Evolutionary conservation across 108 stramenopile genomes (phyloP).

Genomic region (Cylindrotheca closterium): DNA sequence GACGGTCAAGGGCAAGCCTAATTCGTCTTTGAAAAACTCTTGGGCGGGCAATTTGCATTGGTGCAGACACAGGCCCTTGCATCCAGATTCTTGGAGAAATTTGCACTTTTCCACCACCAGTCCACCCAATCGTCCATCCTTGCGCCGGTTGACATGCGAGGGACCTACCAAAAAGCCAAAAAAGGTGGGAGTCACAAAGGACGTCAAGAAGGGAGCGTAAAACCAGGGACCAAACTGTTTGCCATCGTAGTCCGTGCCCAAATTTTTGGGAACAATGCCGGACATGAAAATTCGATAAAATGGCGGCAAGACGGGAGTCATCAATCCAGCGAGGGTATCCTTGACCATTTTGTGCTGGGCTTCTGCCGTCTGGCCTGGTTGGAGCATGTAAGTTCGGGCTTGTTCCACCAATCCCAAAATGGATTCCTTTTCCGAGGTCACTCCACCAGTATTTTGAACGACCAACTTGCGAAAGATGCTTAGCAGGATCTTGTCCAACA

Average conservation of each 20-base stretch:
- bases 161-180: slow-evolving; percentile 89
- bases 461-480: slow-evolving; percentile 76
- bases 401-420: slow-evolving; percentile 84
- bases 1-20: slow-evolving; percentile 80
- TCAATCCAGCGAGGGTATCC: slow-evolving; percentile 69
- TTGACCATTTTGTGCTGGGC: slow-evolving; percentile 81
- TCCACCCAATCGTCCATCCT: slow-evolving; percentile 82
- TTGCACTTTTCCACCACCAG: slow-evolving; percentile 92
- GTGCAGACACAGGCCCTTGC: slow-evolving; percentile 89
- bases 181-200: slow-evolving; percentile 87
- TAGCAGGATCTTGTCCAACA: slow-evolving; percentile 62
- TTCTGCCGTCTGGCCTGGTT: slow-evolving; percentile 59
- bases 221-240: slow-evolving; percentile 82
- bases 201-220: slow-evolving; percentile 84
- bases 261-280: slow-evolving; percentile 77
- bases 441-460: slow-evolving; percentile 54
- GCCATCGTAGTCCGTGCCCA: slow-evolving; percentile 59
- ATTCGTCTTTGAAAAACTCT: slow-evolving; percentile 78
- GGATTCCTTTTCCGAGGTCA: slow-evolving; percentile 45
- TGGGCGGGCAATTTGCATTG: slow-evolving; percentile 89
- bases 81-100: slow-evolving; percentile 85
- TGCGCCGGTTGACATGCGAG: slow-evolving; percentile 71
- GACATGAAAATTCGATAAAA: slow-evolving; percentile 92
- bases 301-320: slow-evolving; percentile 88
- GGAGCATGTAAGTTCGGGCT: slow-evolving; percentile 77